Conservation (phyloP, 164 flowering plant species). For the Nelumbo lutea region DNA sequence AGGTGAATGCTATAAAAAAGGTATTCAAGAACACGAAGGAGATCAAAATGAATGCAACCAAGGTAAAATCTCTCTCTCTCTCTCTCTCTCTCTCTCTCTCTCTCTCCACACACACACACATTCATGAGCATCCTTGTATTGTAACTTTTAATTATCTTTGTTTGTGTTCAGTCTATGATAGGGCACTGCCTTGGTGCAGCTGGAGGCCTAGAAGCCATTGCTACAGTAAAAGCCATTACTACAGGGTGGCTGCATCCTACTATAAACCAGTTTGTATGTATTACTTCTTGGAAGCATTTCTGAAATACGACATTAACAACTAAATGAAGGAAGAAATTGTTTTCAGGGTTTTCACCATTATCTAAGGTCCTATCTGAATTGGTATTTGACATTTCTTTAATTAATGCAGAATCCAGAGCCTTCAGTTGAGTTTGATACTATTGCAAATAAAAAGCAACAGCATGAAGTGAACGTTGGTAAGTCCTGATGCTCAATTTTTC, state of each 20-base stretch:
- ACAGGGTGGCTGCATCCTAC: conserved; percentile 94
- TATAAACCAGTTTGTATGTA: conserved; percentile 82
- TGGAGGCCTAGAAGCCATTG: conserved; percentile 94
- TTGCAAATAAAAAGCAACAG: conserved; percentile 72
- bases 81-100: background rate
- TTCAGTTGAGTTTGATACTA: conserved; percentile 78
- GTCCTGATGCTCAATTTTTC: conserved; percentile 12
- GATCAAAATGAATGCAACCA: conserved; percentile 9
- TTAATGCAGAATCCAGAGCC: conserved; percentile 80
- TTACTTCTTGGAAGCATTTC: background rate
- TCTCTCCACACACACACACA: background rate
- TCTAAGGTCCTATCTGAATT: too few relatives aligned
- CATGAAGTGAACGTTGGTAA: conserved; percentile 95
- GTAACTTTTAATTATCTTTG: background rate
- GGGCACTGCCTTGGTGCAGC: conserved; percentile 97
- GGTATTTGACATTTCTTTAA: too few relatives aligned
- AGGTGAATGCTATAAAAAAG: conserved; percentile 12
- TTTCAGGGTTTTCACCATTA: too few relatives aligned
- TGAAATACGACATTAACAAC: background rate
- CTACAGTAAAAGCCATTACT: conserved; percentile 77
- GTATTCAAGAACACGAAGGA: conserved; percentile 2
- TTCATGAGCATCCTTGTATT: background rate
- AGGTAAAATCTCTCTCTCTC: background rate
- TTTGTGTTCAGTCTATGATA: conserved; percentile 74
- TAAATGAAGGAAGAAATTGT: too few relatives aligned